Base-by-base conservation (phyloP, 2,329 filamentous ascomycete genomes). In the Xylariaceae sp. region DNA sequence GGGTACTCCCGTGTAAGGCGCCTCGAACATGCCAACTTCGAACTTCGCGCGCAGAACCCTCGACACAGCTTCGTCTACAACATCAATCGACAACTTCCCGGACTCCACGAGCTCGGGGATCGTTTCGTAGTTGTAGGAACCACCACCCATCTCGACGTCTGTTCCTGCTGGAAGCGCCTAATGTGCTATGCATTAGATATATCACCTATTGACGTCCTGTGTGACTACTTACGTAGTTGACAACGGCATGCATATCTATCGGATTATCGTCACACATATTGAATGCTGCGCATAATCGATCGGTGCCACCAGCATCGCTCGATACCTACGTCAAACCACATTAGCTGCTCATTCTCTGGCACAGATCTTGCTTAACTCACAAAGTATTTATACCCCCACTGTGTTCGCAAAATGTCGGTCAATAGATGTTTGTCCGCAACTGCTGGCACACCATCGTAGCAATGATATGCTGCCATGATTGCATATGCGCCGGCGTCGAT, bases 101-200 rank as follows among this genome's bases (percentile, higher is more conserved):
- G 75, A 71, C 43, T 78, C 66, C 14, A 88, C 72, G 39, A 88
- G 72, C 22, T 77, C 70, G 5, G 84, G 82, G 41, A 89, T 87
- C 27, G 73, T 76, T 52, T 80, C 73, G 58, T 81, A 85, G 60
- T 82, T 88, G 69, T 79, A 88, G 17, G 80, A 83, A 17, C 86
- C 85, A 32, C 85, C 85, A 11, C 85, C 85, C 85, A 88, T 88
- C 57, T 89, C 86, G 11, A 85, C 75, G 55, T 88, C 85, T 40
- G 81, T 85, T 3, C 86, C 85, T 4, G 84, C 82, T 1, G 80
- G 79, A 4, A 89, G 72, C 7, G 80, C 70, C 65, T 77, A 47
- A 12, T 6, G 29, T n/a, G n/a, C 16, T 12, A 33, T 19, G 25
- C 19, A 38, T 53, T 37, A 51, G 40, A 16, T 33, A 10, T 32